Evolutionary conservation across 1,284 basidiomycete species (phyloP).

Genomic region (Sporisorium scitamineum): DNA sequence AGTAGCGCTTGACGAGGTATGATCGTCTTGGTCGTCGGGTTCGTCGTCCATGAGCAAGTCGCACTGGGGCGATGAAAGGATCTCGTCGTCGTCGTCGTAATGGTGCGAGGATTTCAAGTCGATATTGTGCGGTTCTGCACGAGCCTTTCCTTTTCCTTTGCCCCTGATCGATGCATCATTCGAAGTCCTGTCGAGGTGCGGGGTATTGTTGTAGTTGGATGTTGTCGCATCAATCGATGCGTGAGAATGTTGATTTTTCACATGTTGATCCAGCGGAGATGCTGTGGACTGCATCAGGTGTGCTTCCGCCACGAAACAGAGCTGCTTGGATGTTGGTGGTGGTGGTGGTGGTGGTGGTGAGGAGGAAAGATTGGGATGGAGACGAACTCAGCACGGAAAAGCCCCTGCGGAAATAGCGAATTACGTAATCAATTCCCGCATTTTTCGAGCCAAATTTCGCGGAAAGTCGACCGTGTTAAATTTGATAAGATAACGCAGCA

Average conservation of each 20-base stretch:
- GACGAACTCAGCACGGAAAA: neutral
- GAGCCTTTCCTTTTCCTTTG: neutral
- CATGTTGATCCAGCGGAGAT: neutral
- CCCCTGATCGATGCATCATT: neutral
- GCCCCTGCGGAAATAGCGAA: neutral
- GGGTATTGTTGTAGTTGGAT: neutral
- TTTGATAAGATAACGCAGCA: constrained; percentile 23
- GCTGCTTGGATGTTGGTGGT: neutral
- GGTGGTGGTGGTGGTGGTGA: neutral
- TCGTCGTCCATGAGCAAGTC: no score
- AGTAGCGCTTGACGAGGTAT: no score
- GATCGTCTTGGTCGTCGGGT: neutral
- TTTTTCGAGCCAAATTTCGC: neutral
- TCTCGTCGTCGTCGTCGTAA: no score
- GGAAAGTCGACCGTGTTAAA: constrained; percentile 16
- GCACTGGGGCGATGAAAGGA: no score
- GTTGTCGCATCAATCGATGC: neutral
- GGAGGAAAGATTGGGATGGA: neutral
- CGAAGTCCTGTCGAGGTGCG: neutral
- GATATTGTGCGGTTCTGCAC: no score
- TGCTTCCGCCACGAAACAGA: neutral
- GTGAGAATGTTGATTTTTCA: neutral
- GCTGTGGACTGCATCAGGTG: neutral
- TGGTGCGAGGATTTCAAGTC: no score
- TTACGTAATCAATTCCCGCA: neutral